These are phyloP conservation scores for Drosera spatulata DNA, from an alignment of 179 eudicot species.

Conservation along the genomic window DNA sequence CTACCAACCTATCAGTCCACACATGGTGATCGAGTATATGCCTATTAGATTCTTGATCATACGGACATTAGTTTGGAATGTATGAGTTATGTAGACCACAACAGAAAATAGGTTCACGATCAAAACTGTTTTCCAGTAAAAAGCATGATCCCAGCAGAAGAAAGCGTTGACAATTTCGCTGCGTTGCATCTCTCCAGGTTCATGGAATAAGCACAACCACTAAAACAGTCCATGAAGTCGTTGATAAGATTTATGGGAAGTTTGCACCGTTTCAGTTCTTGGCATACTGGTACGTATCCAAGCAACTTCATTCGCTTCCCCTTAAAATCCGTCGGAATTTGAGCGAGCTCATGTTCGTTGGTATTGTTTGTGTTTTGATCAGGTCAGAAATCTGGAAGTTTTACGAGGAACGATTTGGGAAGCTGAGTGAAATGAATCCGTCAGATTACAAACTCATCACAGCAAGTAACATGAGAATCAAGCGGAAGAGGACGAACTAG, in stretches of 20 bases:
- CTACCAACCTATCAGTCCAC: too few species aligned
- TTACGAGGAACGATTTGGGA: slow-evolving; percentile 70
- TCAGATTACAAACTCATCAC: slow-evolving; percentile 56
- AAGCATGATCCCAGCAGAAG: background rate
- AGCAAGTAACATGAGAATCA: slow-evolving; percentile 58
- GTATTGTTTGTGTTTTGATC: background rate
- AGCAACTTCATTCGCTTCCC: background rate
- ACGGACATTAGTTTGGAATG: too few species aligned
- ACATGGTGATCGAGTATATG: too few species aligned
- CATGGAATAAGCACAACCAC: slow-evolving; percentile 41
- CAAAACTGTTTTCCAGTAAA: too few species aligned
- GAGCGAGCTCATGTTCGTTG: background rate
- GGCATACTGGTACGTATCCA: slow-evolving; percentile 53
- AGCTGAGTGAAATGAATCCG: slow-evolving; percentile 52
- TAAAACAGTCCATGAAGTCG: slow-evolving; percentile 35
- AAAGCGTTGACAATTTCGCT: background rate
- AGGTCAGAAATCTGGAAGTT: slow-evolving; percentile 82
- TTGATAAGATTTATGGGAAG: slow-evolving; percentile 43
- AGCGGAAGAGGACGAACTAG: too few species aligned
- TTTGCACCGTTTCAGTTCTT: slow-evolving; percentile 78
- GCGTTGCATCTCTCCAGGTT: slow-evolving; percentile 33
- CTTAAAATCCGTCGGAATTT: background rate
- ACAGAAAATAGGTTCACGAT: too few species aligned
- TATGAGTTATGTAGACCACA: too few species aligned
- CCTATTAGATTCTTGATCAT: too few species aligned